phyloP scores from a whole-genome alignment of 352 stramenopile species.

The Thraustochytrium sp. region DNA sequence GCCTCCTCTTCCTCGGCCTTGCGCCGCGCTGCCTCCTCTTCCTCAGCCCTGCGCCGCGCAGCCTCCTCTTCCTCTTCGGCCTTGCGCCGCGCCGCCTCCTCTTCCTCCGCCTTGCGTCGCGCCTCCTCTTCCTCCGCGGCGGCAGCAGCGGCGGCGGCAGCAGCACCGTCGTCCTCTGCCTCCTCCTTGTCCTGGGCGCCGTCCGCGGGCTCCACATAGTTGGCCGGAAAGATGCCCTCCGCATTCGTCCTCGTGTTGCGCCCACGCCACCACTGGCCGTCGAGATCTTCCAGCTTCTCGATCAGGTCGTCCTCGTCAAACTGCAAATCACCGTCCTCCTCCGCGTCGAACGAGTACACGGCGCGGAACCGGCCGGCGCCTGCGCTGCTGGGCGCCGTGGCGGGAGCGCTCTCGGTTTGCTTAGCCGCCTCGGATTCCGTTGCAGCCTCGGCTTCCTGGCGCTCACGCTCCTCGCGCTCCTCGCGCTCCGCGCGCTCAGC shows the following conservation, averaged over 20 bases:
- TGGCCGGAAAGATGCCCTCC: slow-evolving; percentile 10
- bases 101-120: background rate
- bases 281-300: background rate
- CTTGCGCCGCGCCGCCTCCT: background rate
- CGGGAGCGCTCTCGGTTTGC: background rate
- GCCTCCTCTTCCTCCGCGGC: background rate
- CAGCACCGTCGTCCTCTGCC: background rate
- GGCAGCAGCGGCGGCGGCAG: background rate
- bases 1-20: background rate
- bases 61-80: background rate
- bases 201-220: background rate
- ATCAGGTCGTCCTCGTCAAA: background rate
- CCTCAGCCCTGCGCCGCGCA: background rate
- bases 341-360: background rate
- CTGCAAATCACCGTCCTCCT: background rate
- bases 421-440: background rate
- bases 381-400: background rate
- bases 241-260: background rate
- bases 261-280: background rate
- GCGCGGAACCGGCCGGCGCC: background rate
- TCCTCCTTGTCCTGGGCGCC: background rate
- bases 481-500: background rate
- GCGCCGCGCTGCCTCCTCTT: background rate
- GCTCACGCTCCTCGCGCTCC: background rate
- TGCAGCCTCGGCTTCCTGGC: background rate